phyloP scores from a whole-genome alignment of 371 early-diverging fungal genomes.

The Mucor lusitanicus region DNA sequence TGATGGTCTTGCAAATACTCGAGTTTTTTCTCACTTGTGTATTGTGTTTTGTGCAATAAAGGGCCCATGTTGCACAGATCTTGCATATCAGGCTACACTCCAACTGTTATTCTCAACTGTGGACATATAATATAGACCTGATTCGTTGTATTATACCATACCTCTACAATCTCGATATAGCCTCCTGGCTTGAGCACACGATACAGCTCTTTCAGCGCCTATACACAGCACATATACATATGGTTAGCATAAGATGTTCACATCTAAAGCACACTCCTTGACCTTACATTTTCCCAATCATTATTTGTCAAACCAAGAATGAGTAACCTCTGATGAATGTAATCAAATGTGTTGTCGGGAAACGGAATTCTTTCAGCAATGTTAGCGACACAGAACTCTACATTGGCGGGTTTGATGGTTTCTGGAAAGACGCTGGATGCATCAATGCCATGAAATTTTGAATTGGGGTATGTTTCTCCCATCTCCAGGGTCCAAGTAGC shows the following conservation, averaged over 20 bases:
- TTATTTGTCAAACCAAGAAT: slow-evolving; percentile 10
- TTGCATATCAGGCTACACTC: slow-evolving; percentile 6
- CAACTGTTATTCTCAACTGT: not conserved
- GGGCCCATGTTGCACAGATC: slow-evolving; percentile 3
- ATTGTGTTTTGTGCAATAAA: not conserved
- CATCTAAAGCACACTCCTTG: not conserved
- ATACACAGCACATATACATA: not conserved
- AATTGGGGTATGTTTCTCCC: slow-evolving; percentile 42
- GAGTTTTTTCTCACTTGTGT: not conserved
- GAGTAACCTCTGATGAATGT: slow-evolving; percentile 21
- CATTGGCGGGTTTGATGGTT: slow-evolving; percentile 25
- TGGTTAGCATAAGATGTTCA: not conserved
- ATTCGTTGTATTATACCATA: not conserved
- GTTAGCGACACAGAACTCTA: slow-evolving; percentile 16
- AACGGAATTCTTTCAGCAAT: slow-evolving; percentile 22
- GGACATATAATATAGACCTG: not conserved
- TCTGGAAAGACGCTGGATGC: slow-evolving; percentile 22
- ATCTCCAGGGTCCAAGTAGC: slow-evolving; percentile 39
- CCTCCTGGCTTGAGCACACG: slow-evolving; percentile 53
- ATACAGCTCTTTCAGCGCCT: slow-evolving; percentile 10
- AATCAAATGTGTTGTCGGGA: slow-evolving; percentile 26
- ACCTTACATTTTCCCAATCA: slow-evolving; percentile 16
- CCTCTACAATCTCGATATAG: slow-evolving; percentile 52
- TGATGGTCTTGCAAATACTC: not conserved
- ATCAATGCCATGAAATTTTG: slow-evolving; percentile 46